These are phyloP conservation scores for Knoxia roxburghii DNA, from an alignment of 257 asterid genomes.

Conservation along the genomic window DNA sequence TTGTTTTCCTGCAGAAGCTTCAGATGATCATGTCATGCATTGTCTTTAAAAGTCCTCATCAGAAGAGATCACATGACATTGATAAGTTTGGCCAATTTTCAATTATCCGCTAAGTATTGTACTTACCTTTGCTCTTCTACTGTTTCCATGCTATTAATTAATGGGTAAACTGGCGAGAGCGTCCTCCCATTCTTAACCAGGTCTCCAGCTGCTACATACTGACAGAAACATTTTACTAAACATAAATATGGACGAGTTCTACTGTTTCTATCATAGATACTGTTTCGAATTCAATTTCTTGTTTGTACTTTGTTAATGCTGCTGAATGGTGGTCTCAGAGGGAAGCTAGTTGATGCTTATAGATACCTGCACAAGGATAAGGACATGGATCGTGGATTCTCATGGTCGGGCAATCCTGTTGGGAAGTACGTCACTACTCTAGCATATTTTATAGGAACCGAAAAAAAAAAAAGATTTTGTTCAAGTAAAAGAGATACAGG, in stretches of 20 bases:
- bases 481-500: too few species aligned
- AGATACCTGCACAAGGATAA: slow-evolving; percentile 68
- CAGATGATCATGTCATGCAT: background rate
- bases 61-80: background rate
- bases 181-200: too few species aligned
- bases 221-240: background rate
- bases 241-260: background rate
- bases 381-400: slow-evolving; percentile 83
- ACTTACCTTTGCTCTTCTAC: background rate
- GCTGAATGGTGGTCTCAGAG: slow-evolving; percentile 37
- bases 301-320: background rate
- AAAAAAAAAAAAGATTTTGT: too few species aligned
- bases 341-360: slow-evolving; percentile 76
- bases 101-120: background rate
- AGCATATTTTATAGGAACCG: too few species aligned
- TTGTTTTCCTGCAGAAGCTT: background rate
- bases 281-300: background rate
- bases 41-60: background rate
- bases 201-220: background rate
- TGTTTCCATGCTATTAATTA: background rate
- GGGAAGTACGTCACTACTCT: slow-evolving; percentile 46
- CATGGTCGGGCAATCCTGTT: slow-evolving; percentile 94
- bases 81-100: background rate
- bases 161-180: background rate
- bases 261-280: background rate